These are phyloP conservation scores for Juglanconis oblonga DNA, from an alignment of 2,329 filamentous ascomycete genomes.

Conservation along the genomic window DNA sequence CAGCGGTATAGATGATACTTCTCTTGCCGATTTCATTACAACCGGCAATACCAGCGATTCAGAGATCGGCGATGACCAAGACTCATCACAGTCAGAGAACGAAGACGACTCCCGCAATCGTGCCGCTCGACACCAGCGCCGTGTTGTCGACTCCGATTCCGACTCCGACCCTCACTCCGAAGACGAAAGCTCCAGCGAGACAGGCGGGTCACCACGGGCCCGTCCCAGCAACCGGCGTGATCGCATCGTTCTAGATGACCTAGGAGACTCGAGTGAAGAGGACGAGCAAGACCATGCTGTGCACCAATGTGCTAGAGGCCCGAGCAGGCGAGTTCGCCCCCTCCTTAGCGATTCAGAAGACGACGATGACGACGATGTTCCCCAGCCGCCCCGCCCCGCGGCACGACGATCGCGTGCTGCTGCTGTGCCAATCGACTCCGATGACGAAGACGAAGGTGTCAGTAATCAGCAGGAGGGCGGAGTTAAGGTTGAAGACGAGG, in stretches of 20 bases:
- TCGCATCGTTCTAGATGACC: neutral
- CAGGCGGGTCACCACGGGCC: neutral
- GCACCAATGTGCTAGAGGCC: neutral
- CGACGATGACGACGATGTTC: neutral
- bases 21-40: conserved; percentile 24
- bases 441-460: conserved; percentile 3
- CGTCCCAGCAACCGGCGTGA: neutral
- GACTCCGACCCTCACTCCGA: neutral
- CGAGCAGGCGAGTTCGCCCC: neutral
- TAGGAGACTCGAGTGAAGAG: neutral
- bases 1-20: conserved; percentile 34
- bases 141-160: neutral
- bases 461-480: neutral
- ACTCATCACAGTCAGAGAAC: neutral
- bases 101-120: neutral
- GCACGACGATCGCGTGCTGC: neutral
- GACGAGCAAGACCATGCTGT: neutral
- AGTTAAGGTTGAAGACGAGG: neutral
- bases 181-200: conserved; percentile 2
- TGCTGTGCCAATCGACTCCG: conserved; percentile 1
- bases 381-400: neutral
- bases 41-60: neutral
- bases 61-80: neutral
- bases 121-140: neutral
- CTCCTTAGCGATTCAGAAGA: neutral